A percentile compares a stretch with the other conserved stretches of the same genome.
Evolutionary conservation across 2,329 filamentous ascomycete species (phyloP).

Genomic region (Fusarium oxysporum): DNA sequence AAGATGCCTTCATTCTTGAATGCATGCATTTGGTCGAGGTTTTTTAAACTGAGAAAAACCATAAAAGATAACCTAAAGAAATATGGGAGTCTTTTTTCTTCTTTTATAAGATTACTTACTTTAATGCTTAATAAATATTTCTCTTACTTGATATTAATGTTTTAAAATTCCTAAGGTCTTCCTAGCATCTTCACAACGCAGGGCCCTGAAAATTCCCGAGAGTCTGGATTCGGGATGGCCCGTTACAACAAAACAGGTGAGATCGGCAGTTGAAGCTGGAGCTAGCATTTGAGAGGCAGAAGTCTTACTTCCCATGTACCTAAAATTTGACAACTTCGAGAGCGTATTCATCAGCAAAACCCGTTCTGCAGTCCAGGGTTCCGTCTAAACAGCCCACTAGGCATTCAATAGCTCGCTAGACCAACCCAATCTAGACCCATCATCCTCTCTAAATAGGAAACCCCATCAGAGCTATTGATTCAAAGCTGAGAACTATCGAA

Average conservation of each 20-base stretch:
- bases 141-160: not conserved
- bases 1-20: not conserved
- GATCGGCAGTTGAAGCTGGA: not conserved
- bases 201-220: not conserved
- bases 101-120: not conserved
- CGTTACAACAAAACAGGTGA: not conserved
- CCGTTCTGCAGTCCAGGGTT: not conserved
- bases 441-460: not conserved
- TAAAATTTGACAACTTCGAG: not conserved
- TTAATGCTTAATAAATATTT: not conserved
- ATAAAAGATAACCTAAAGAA: not conserved
- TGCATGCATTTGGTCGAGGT: not conserved
- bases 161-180: not conserved
- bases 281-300: not conserved
- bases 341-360: no score
- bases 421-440: slow-evolving; percentile 10
- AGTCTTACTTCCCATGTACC: not conserved
- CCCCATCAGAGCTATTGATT: slow-evolving; percentile 8
- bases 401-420: slow-evolving; percentile 17
- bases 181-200: no score
- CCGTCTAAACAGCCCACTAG: not conserved
- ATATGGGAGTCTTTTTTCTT: no score
- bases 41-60: not conserved
- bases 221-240: not conserved
- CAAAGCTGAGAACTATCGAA: slow-evolving; percentile 18